A percentile compares a stretch with the other conserved stretches of the same genome.
Conservation (phyloP, 2,329 filamentous ascomycete species). For the Fusarium fujikuroi region DNA sequence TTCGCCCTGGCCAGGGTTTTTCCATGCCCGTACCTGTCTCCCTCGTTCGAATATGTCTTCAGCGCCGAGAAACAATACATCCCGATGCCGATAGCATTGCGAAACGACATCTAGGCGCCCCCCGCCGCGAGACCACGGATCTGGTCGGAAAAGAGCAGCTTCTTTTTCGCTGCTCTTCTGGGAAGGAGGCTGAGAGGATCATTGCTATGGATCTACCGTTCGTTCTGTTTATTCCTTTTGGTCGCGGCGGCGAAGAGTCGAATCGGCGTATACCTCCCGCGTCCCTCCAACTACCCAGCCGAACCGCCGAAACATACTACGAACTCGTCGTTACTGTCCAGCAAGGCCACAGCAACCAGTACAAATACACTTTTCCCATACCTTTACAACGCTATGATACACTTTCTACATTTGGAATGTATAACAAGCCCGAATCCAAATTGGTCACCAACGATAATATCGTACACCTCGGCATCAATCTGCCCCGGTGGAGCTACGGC, state of each 20-base stretch:
- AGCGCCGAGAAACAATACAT: constrained; percentile 95
- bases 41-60: constrained; percentile 92
- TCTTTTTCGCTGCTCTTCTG: constrained; percentile 85
- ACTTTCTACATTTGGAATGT: constrained; percentile 98
- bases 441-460: constrained; percentile 89
- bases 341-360: constrained; percentile 86
- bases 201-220: constrained; percentile 98
- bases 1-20: constrained; percentile 84
- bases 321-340: constrained; percentile 96
- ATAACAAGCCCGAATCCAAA: constrained; percentile 92
- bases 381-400: constrained; percentile 95
- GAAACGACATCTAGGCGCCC: constrained; percentile 90
- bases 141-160: constrained; percentile 96
- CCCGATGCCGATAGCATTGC: constrained; percentile 94
- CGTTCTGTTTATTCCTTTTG: constrained; percentile 96
- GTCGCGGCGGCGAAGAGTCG: constrained; percentile 88
- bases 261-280: constrained; percentile 92
- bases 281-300: constrained; percentile 87
- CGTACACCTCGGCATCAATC: constrained; percentile 88
- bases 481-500: constrained; percentile 96
- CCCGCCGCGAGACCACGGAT: constrained; percentile 89
- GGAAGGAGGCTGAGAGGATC: constrained; percentile 87
- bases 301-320: constrained; percentile 97
- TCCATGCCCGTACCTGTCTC: constrained; percentile 92
- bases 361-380: constrained; percentile 90